Evolutionary conservation across 169 alveolate species (phyloP), one percentile per base, ranked within the genome.

Genomic region (Blepharisma undulans): DNA sequence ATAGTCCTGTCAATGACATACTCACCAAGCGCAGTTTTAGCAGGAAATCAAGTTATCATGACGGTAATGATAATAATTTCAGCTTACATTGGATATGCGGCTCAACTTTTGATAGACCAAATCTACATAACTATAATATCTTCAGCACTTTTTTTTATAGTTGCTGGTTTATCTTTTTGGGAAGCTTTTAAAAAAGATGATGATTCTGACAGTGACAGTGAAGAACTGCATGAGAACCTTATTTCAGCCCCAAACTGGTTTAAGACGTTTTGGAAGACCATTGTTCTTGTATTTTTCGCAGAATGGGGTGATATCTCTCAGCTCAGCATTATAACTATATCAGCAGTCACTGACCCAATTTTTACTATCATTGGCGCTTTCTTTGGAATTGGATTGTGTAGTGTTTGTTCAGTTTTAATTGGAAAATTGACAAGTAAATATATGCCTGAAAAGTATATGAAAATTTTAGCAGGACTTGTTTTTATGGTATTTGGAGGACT

Each of bases 261-360:
- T 10, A 71, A 30, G 71, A 32, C 30, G 3, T n/a, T 82, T 66
- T 36, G 66, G 59, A 59, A 84, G 60, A 72, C 87, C 8, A 66
- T 93, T 79, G 92, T 92, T 36, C 48, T 93, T 4, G 88, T 91
- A n/a, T 89, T 90, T 76, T 25, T 93, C 16, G 96, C 96, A 32
- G 97, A 95, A 76, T 93, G 94, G 91, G 97, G 97, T n/a, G 97
- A 95, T 77, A 92, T 92, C 60, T 90, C 95, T 76, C 93, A 95
- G 86, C 89, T 94, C 48, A 89, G 94, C 25, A 94, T 94, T 27
- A 91, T 94, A n/a, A 77, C 94, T 0, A 88, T 94, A 22, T 88
- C 97, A 5, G 95, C 96, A 4, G 72, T 88, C 34, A 84, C 92
- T 78, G 89, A 94, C 59, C 93, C 95, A 27, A 79, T 92, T 86